Evolutionary conservation across 179 eudicot species (phyloP).

Genomic region (Heliamphora pulchella): DNA sequence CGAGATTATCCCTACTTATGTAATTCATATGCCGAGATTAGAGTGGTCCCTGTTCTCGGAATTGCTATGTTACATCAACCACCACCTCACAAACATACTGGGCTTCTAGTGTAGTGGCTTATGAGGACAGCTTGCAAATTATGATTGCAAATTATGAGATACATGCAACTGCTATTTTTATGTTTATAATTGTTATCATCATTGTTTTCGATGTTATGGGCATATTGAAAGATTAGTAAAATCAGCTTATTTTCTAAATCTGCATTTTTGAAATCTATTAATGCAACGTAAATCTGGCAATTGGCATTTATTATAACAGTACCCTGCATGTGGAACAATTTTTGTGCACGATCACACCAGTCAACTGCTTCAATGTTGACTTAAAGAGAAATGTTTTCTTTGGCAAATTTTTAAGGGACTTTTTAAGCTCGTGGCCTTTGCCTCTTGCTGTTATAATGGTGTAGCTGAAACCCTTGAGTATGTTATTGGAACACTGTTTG

Average conservation of each 20-base stretch:
- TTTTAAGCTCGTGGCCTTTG: background rate
- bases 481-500: background rate
- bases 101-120: background rate
- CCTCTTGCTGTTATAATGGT: background rate
- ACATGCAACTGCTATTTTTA: background rate
- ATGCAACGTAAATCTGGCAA: background rate
- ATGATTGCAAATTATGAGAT: too few species aligned
- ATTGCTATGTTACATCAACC: background rate
- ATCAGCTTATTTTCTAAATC: background rate
- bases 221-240: background rate
- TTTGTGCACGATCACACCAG: background rate
- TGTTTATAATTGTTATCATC: too few species aligned
- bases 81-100: background rate
- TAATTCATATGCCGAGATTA: background rate
- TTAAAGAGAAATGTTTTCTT: background rate
- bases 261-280: background rate
- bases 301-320: background rate
- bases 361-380: background rate
- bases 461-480: background rate
- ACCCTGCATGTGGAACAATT: background rate
- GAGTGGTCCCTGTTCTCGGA: background rate
- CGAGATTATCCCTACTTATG: background rate
- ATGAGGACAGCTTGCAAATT: background rate
- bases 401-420: background rate
- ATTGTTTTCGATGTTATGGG: background rate